Evolutionary conservation across 352 stramenopile genomes (phyloP), one percentile per base, ranked within the genome.

Genomic region (Globisporangium lucens): DNA sequence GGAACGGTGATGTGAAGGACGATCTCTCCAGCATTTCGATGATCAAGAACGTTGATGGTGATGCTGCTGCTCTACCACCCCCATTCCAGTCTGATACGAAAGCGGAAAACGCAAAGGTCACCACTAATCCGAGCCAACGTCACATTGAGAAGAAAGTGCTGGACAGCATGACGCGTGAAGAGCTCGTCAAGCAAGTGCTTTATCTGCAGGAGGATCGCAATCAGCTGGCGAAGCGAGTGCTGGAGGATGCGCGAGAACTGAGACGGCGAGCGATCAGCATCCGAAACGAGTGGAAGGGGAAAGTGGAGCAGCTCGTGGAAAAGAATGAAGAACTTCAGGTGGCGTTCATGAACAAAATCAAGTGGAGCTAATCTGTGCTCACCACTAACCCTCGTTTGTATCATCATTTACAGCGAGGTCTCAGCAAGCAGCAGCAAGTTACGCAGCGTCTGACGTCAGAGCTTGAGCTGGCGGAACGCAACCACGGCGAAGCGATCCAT

Each of bases 171-270:
- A 79, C 59, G n/a, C 79, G 78, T 24, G 65, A 72, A 10, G 82
- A 90, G 15, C 67, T 91, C 30, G 66, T 89, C 4, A 61, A 69
- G 7, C 56, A 85, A n/a, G 68, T 89, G 12, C 17, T 72, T 7
- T 57, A 59, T 15, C 36, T 90, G 7, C 67, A 78, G 6, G 38
- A 63, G 3, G 83, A 91, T 49, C 80, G 83, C n/a, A 56, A 76
- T 30, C 71, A 76, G 57, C 72, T 92, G 51, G 67, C 61, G 3
- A 67, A 64, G 27, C 70, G 83, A 20, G 63, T 90, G 0, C 53
- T 79, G 2, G 69, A 72, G 5, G 82, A 90, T 56, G 82, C 78
- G 0, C 71, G 71, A 20, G 77, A 75, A 35, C 71, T 92, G 6
- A 72, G 76, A 43, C 63, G 70, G 17, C 82, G 77, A 61, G 75